phyloP scores from a whole-genome alignment of 805 yeast genomes.

The Spencermartinsiella europaea region DNA sequence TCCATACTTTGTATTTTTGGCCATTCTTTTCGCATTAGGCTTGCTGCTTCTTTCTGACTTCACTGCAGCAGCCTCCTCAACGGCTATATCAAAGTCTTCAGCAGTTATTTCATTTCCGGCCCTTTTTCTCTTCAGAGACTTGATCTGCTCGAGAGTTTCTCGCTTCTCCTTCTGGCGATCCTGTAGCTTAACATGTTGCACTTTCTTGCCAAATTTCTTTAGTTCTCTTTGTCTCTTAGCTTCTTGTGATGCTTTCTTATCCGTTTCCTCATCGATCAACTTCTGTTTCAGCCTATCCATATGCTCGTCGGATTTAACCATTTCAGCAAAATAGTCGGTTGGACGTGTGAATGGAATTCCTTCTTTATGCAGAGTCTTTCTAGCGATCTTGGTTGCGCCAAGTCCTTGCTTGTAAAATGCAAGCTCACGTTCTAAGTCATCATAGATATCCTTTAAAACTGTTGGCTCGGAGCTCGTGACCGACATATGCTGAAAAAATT shows the following conservation, averaged over 20 bases:
- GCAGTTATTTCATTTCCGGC: slow-evolving; percentile 63
- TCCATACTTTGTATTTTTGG: slow-evolving; percentile 72
- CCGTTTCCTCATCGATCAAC: slow-evolving; percentile 62
- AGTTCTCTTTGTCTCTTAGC: slow-evolving; percentile 91
- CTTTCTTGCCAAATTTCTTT: slow-evolving; percentile 97
- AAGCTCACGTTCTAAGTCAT: slow-evolving; percentile 92
- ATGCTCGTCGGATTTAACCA: slow-evolving; percentile 97
- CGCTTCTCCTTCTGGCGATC: slow-evolving; percentile 90
- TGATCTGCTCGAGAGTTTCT: slow-evolving; percentile 84
- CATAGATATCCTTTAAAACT: slow-evolving; percentile 76
- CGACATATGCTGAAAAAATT: slow-evolving; percentile 82
- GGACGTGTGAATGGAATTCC: slow-evolving; percentile 91
- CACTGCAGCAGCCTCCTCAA: slow-evolving; percentile 81
- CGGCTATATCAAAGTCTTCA: slow-evolving; percentile 78
- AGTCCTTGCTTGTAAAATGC: slow-evolving; percentile 94
- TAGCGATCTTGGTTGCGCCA: slow-evolving; percentile 71
- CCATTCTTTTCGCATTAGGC: slow-evolving; percentile 61
- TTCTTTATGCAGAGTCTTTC: slow-evolving; percentile 55
- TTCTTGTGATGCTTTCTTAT: slow-evolving; percentile 83
- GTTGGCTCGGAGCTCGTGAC: slow-evolving; percentile 56
- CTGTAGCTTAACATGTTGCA: slow-evolving; percentile 87
- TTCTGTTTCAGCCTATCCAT: slow-evolving; percentile 89
- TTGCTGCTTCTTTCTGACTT: slow-evolving; percentile 37
- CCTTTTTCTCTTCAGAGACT: slow-evolving; percentile 85
- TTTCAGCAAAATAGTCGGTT: slow-evolving; percentile 93